Conservation (phyloP, 164 flowering plant genomes). For the Buxus sempervirens region DNA sequence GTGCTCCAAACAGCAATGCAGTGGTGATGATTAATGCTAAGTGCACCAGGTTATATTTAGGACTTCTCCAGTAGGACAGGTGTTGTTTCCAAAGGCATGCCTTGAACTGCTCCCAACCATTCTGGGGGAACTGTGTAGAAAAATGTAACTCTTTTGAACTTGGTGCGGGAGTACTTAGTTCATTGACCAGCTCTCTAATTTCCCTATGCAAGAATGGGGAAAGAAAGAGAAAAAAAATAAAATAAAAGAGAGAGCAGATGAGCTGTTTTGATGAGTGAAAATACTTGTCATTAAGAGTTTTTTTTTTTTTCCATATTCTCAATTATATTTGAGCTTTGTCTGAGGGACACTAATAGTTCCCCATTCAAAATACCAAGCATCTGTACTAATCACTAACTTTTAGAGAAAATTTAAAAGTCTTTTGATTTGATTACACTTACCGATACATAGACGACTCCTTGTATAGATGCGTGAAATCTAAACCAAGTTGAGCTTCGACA, state of each 20-base stretch:
- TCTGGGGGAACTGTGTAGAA: conserved; percentile 32
- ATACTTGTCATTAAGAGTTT: too few species aligned
- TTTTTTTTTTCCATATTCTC: too few species aligned
- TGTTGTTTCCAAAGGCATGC: conserved; percentile 54
- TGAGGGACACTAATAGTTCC: too few species aligned
- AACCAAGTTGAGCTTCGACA: conserved; percentile 29
- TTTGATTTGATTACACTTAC: conserved; percentile 16
- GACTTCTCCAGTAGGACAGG: conserved; percentile 51
- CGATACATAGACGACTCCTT: conserved; percentile 21
- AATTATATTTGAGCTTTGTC: too few species aligned
- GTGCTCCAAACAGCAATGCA: conserved; percentile 27
- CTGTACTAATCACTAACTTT: too few species aligned
- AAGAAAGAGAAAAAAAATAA: too few species aligned
- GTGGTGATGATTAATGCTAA: conserved; percentile 8
- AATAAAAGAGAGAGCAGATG: too few species aligned
- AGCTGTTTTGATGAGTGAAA: too few species aligned
- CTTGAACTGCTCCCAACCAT: conserved; percentile 37
- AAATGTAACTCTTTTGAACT: conserved; percentile 35
- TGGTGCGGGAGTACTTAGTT: conserved; percentile 23
- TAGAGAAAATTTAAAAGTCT: too few species aligned
- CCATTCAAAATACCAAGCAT: too few species aligned
- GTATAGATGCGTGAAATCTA: conserved; percentile 35
- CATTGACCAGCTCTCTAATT: conserved; percentile 24
- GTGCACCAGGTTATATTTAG: conserved; percentile 33
- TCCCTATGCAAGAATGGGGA: conserved; percentile 15